Evolutionary conservation across 768 basidiomycete species (phyloP).

Genomic region (Suillus placidus): DNA sequence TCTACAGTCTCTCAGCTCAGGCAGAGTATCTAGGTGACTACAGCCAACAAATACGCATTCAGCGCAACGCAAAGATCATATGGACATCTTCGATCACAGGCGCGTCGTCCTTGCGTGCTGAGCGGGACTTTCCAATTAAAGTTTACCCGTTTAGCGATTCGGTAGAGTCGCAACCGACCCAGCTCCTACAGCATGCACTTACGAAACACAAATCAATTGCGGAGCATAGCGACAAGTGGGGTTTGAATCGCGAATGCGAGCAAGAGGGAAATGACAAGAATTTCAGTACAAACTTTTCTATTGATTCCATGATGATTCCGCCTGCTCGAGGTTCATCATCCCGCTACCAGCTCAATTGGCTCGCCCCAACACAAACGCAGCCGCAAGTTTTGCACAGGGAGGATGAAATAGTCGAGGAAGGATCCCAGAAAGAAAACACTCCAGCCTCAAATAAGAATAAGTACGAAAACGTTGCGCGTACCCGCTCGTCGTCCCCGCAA

Average conservation of each 20-base stretch:
- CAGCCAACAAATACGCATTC: not conserved
- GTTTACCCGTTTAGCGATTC: slow-evolving; percentile 39
- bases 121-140: slow-evolving; percentile 18
- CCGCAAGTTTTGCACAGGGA: slow-evolving; percentile 14
- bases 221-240: slow-evolving; percentile 17
- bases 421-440: slow-evolving; percentile 60
- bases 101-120: slow-evolving; percentile 29
- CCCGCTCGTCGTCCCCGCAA: slow-evolving; percentile 28
- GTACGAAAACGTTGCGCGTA: slow-evolving; percentile 16
- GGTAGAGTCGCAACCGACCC: slow-evolving; percentile 56
- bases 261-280: slow-evolving; percentile 26
- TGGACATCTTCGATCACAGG: slow-evolving; percentile 43
- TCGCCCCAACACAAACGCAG: slow-evolving; percentile 55
- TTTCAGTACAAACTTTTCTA: slow-evolving; percentile 40
- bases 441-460: slow-evolving; percentile 21
- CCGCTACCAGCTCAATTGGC: slow-evolving; percentile 60
- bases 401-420: slow-evolving; percentile 34
- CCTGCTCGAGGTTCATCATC: slow-evolving; percentile 38
- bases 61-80: slow-evolving; percentile 17
- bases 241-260: slow-evolving; percentile 20
- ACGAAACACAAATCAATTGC: slow-evolving; percentile 24
- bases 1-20: not conserved
- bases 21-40: not conserved
- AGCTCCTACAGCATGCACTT: slow-evolving; percentile 52
- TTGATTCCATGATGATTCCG: slow-evolving; percentile 44